Evolutionary conservation across 192 early-diverging fungal species (phyloP).

Genomic region (Backusella sp.): DNA sequence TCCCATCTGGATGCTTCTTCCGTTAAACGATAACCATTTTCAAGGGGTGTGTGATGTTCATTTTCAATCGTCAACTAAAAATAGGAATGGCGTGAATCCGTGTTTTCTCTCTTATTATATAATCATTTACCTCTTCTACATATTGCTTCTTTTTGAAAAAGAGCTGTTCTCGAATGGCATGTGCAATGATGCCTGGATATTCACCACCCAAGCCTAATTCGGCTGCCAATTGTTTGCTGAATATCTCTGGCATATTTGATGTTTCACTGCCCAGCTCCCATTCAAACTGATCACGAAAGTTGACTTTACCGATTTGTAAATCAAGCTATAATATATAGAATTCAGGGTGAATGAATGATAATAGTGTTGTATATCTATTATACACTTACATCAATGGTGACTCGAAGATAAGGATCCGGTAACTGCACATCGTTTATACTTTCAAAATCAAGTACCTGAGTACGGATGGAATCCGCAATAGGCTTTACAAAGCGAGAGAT

Average conservation of each 20-base stretch:
- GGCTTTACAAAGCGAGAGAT: constrained; percentile 41
- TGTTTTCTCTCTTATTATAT: not conserved
- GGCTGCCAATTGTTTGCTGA: constrained; percentile 60
- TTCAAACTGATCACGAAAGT: constrained; percentile 87
- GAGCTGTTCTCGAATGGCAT: constrained; percentile 75
- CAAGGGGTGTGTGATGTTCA: constrained; percentile 35
- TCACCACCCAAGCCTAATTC: constrained; percentile 82
- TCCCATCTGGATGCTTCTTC: constrained; percentile 53
- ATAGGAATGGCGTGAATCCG: not conserved
- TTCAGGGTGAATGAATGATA: too few species aligned
- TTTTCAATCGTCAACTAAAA: constrained; percentile 34
- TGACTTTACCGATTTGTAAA: constrained; percentile 77
- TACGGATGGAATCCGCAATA: constrained; percentile 58
- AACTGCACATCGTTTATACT: constrained; percentile 47
- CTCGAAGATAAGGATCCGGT: constrained; percentile 41
- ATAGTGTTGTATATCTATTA: too few species aligned
- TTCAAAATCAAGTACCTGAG: constrained; percentile 61
- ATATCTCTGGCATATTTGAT: constrained; percentile 65
- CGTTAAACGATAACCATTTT: constrained; percentile 42
- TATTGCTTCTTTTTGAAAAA: constrained; percentile 54
- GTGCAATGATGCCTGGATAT: constrained; percentile 73
- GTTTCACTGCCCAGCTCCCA: constrained; percentile 72
- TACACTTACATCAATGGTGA: constrained; percentile 46
- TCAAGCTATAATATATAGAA: constrained; percentile 57
- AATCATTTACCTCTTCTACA: constrained; percentile 38